These are phyloP conservation scores for Setaria italica DNA, from an alignment of 202 grass and related monocot genomes.

Conservation along the genomic window DNA sequence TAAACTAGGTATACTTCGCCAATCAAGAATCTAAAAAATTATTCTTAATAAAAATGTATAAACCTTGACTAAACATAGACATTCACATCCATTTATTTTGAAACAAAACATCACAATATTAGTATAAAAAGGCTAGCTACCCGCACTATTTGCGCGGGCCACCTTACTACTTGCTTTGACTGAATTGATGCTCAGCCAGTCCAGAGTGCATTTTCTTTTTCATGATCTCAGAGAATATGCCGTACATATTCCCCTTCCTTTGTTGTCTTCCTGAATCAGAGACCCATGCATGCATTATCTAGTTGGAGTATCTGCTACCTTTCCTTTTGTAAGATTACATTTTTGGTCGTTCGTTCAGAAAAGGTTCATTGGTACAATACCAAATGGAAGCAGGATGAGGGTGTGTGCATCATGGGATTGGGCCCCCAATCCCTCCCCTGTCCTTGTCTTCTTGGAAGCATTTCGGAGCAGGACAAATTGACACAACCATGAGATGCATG, in stretches of 20 bases:
- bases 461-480: constrained; percentile 4
- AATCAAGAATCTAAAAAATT: too few species aligned
- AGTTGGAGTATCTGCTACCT: background rate
- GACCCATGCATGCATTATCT: background rate
- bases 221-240: background rate
- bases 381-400: constrained; percentile 36
- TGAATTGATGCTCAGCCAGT: background rate
- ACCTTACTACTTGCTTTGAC: background rate
- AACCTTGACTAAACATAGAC: too few species aligned
- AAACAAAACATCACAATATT: too few species aligned
- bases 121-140: too few species aligned
- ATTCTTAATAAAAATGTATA: too few species aligned
- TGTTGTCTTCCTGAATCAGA: background rate
- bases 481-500: background rate
- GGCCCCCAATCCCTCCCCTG: background rate
- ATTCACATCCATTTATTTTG: too few species aligned
- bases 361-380: constrained; percentile 7
- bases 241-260: background rate
- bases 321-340: background rate
- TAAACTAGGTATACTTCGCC: too few species aligned
- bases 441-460: background rate
- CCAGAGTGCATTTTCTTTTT: background rate
- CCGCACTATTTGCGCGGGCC: too few species aligned
- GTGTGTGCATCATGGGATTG: background rate
- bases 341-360: background rate